Percentiles rank a stretch among this genome's conserved stretches.
Conservation (phyloP, 495 filamentous ascomycete genomes). For the Penicillium manginii region DNA sequence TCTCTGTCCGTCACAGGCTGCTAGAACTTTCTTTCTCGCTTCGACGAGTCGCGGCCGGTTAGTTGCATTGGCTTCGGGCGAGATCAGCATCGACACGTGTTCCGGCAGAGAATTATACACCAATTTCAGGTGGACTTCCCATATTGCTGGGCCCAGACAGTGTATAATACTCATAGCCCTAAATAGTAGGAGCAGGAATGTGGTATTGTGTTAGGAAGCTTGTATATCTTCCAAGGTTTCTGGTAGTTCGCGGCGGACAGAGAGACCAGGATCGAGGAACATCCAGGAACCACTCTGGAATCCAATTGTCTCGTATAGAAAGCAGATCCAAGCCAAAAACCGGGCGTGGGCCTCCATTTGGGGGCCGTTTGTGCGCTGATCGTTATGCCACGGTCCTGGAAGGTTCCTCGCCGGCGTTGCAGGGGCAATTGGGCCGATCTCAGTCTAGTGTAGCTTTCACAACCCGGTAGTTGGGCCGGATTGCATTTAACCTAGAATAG, state of each 20-base stretch:
- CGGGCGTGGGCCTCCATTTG: neutral
- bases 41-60: neutral
- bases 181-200: neutral
- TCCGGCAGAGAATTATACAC: neutral
- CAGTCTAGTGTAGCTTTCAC: conserved; percentile 12
- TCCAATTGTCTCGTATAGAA: neutral
- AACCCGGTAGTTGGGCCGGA: conserved; percentile 17
- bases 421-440: conserved; percentile 12
- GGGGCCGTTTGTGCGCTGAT: conserved; percentile 2
- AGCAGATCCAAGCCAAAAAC: neutral
- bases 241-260: neutral
- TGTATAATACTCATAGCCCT: too few species aligned
- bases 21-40: conserved; percentile 13
- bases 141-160: neutral
- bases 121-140: neutral
- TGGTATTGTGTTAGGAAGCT: neutral
- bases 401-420: neutral
- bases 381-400: neutral
- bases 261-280: neutral
- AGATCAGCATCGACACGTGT: neutral
- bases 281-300: neutral
- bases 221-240: neutral
- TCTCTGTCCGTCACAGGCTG: neutral
- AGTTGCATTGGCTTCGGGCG: neutral
- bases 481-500: conserved; percentile 18